These are phyloP conservation scores for Talaromyces verruculosus DNA, from an alignment of 2,329 filamentous ascomycete species.

Conservation along the genomic window DNA sequence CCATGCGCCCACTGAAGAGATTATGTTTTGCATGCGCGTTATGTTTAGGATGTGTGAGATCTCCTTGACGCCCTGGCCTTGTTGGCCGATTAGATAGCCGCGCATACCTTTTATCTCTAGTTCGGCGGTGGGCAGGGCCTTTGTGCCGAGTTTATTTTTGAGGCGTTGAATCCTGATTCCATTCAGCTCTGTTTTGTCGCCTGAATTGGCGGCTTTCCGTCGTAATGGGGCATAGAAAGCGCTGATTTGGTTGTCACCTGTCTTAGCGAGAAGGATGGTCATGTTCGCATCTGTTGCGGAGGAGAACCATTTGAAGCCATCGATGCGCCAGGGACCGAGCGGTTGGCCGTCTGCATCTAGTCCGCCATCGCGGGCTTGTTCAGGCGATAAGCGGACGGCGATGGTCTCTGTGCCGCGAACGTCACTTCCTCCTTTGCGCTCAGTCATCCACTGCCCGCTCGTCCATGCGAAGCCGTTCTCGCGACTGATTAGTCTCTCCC, in stretches of 20 bases:
- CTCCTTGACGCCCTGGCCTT: slow-evolving; percentile 66
- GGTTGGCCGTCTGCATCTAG: slow-evolving; percentile 34
- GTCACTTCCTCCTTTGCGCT: slow-evolving; percentile 67
- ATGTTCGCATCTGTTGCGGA: slow-evolving; percentile 65
- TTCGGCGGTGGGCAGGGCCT: slow-evolving; percentile 69
- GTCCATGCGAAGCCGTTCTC: slow-evolving; percentile 62
- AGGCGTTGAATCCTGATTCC: slow-evolving; percentile 67
- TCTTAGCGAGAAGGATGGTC: slow-evolving; percentile 63
- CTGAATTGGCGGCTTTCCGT: slow-evolving; percentile 30
- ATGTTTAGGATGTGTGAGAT: slow-evolving; percentile 69
- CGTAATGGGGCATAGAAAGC: slow-evolving; percentile 66
- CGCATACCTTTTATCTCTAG: slow-evolving; percentile 64
- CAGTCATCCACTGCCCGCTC: slow-evolving; percentile 77
- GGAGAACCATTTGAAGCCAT: slow-evolving; percentile 70
- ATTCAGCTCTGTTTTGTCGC: slow-evolving; percentile 53
- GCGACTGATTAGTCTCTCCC: slow-evolving; percentile 50
- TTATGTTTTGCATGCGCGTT: slow-evolving; percentile 51
- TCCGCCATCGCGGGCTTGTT: slow-evolving; percentile 27
- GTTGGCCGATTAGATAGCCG: slow-evolving; percentile 64
- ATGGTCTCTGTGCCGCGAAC: slow-evolving; percentile 67
- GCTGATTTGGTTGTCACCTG: slow-evolving; percentile 51
- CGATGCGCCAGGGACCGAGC: slow-evolving; percentile 60
- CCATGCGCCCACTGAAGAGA: slow-evolving; percentile 40
- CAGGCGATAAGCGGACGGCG: slow-evolving; percentile 41
- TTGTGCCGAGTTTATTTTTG: slow-evolving; percentile 72